Conservation (phyloP, 2,329 filamentous ascomycete species). For the Cladorrhinum sp. region DNA sequence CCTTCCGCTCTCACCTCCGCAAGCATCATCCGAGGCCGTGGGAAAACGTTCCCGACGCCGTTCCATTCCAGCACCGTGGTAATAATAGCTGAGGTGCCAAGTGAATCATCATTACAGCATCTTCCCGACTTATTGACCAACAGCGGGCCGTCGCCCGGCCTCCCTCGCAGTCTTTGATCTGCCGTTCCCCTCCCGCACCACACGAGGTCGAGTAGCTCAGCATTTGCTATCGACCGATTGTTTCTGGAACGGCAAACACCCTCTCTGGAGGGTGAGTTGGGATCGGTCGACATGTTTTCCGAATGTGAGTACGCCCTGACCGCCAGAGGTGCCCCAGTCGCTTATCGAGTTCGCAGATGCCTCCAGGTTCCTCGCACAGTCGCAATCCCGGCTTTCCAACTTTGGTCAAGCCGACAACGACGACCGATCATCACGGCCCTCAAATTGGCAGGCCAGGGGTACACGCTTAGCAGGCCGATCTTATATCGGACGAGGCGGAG, state of each 20-base stretch:
- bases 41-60: background rate
- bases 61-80: background rate
- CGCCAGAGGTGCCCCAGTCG: background rate
- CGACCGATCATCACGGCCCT: conserved; percentile 35
- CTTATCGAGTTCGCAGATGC: conserved; percentile 64
- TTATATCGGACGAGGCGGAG: conserved; percentile 51
- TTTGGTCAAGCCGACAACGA: conserved; percentile 60
- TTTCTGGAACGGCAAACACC: conserved; percentile 12
- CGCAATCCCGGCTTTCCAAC: conserved; percentile 80
- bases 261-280: conserved; percentile 26
- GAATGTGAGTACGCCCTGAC: conserved; percentile 67
- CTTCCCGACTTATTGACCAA: conserved; percentile 13
- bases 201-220: background rate
- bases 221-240: conserved; percentile 4
- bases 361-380: conserved; percentile 93
- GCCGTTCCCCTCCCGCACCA: conserved; percentile 1
- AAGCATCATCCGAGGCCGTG: background rate
- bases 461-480: conserved; percentile 38
- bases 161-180: conserved; percentile 1
- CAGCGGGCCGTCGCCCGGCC: conserved; percentile 2
- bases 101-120: conserved; percentile 20
- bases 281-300: conserved; percentile 65
- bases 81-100: background rate
- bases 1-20: background rate
- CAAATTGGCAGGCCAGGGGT: conserved; percentile 37